Evolutionary conservation across 768 basidiomycete species (phyloP), one percentile per base, ranked within the genome.

Genomic region (Suillus clintonianus): DNA sequence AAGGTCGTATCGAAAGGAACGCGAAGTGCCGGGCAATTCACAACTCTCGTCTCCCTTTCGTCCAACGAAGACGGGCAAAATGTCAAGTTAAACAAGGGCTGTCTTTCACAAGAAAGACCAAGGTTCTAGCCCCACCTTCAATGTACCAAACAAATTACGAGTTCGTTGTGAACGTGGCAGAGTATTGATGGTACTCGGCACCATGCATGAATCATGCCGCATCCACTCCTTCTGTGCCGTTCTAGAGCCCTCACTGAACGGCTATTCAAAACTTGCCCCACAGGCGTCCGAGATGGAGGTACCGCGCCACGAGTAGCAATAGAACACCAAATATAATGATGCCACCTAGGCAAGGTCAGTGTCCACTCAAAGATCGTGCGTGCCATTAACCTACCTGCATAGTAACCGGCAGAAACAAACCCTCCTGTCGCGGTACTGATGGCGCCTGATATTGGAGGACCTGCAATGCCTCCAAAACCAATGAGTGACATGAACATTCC

Each of bases 371-470:
- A 13, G 47, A 24, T 30, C 51, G 1, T 37, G 14, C 45, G 41
- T 24, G 24, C 19, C 39, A 47, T 41, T 50, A 22, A 61, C 71
- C 58, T 32, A 70, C 77, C 76, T 42, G 85, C 85, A 64, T 83
- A 88, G 62, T 67, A 76, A 11, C 77, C 74, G 0, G 76, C 70
- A 7, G 1, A 65, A 36, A 55, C 30, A 43, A 73, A 93, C 0
- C 81, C 80, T 2, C 82, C 83, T 2, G 86, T 84, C 1, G 81
- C 78, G 0, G 71, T 72, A 61, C 82, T 81, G 65, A 92, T 89
- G 0, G 86, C 86, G 1, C 91, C 91, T 6, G 89, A 89, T 64
- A 91, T 88, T 0, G 91, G 91, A 2, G 89, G 88, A 0, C 91
- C 91, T 0, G 80, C 82, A 4, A 92, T 77, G 0, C 86, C 87